Base-by-base conservation (phyloP, 1,139 yeast genomes). In the Candida pseudoviswanathii region DNA sequence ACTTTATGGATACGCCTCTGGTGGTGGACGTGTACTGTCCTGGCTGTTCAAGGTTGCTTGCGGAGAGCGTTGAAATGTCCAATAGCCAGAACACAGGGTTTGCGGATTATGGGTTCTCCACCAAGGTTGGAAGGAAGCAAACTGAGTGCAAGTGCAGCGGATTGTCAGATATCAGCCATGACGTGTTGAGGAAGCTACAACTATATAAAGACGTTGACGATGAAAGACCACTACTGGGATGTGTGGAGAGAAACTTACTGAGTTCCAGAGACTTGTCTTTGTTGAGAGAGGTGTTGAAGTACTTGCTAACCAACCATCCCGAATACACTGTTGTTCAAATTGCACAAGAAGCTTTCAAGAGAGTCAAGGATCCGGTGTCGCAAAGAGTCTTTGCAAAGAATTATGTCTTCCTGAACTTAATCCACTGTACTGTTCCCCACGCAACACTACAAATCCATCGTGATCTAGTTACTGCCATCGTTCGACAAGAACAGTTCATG, bases 401-500 rank as follows among this genome's bases (percentile, higher is more conserved):
- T 30, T 44, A 44, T 29, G 32, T 38, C 4, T 22, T 21, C 8
- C 34, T 40, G 34, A 44, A 44, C 16, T 30, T 44, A 11, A 37
- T 44, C 24, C 46, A 44, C 25, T 44, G 46, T 31, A 37, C 46
- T 3, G 25, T 44, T 38, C 16, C 21, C 3, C 7, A 26, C 2
- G 6, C 37, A 11, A 29, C 29, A 4, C 29, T 44, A 7, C 36
- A 37, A 10, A 38, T 44, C 5, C 26, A 16, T 6, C 11, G 24
- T 25, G 46, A 44, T 31, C 38, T 44, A 21, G 46, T 44, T n/a
- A 33, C 42, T 10, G 6, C 27, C n/a, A 27, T 30, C 4, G 25
- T 44, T 30, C 31, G 46, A 44, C 38, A 44, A 25, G 41, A 44
- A 11, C 34, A 44, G 16, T 44, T 44, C 31, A 37, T 37, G 8